These are phyloP conservation scores for Scutellaria minor DNA, from an alignment of 257 asterid genomes.

Conservation along the genomic window DNA sequence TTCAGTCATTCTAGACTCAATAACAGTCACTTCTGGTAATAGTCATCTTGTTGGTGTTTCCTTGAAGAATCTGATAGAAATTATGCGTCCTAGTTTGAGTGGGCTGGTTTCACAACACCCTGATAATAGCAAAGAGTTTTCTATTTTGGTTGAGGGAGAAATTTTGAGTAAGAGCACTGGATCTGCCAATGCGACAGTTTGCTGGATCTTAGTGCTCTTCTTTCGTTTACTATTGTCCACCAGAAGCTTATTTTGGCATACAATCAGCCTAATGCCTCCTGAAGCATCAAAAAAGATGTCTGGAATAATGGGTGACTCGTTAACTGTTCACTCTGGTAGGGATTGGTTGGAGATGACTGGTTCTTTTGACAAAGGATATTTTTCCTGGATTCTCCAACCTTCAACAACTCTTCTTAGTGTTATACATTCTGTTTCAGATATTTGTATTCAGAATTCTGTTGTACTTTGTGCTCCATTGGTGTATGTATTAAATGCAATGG, in stretches of 20 bases:
- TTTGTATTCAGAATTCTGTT: slow-evolving; percentile 56
- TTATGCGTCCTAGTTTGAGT: slow-evolving; percentile 56
- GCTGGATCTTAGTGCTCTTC: slow-evolving; percentile 67
- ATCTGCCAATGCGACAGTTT: slow-evolving; percentile 42
- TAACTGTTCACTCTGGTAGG: slow-evolving; percentile 63
- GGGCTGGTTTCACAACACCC: slow-evolving; percentile 50
- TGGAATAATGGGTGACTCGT: slow-evolving; percentile 56
- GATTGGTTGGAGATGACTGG: slow-evolving; percentile 72
- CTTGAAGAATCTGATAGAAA: slow-evolving; percentile 61
- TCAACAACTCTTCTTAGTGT: slow-evolving; percentile 64
- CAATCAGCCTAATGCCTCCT: slow-evolving; percentile 71
- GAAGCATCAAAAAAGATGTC: slow-evolving; percentile 67
- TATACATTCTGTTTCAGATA: slow-evolving; percentile 54
- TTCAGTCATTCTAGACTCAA: slow-evolving; percentile 67
- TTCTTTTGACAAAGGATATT: slow-evolving; percentile 56
- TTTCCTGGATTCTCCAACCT: slow-evolving; percentile 68
- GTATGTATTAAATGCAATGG: slow-evolving; percentile 68
- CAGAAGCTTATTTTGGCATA: slow-evolving; percentile 71
- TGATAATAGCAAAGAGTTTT: slow-evolving; percentile 44
- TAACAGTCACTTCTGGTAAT: slow-evolving; percentile 78
- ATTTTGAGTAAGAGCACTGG: slow-evolving; percentile 39
- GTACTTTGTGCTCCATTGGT: slow-evolving; percentile 64
- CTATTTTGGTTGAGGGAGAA: slow-evolving; percentile 53
- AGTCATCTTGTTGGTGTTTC: slow-evolving; percentile 68
- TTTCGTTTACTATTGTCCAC: slow-evolving; percentile 70